Base-by-base conservation (phyloP, 441 rosid genomes). In the Populus hybrid region DNA sequence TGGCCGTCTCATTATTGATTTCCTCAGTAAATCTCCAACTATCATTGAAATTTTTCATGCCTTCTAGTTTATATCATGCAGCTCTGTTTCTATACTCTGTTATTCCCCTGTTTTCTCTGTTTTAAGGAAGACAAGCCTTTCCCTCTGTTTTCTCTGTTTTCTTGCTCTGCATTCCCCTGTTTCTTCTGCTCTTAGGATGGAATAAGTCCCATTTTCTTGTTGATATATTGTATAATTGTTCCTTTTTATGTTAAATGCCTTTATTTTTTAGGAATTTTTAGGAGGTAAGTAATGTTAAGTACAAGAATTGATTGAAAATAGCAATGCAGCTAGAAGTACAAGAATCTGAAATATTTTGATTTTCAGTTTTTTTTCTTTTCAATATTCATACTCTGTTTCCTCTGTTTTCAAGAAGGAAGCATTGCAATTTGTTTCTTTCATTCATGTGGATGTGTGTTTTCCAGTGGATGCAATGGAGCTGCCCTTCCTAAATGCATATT, bases 391-490 rank as follows among this genome's bases (percentile, higher is more conserved):
- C 28, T 50, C 73, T 72, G 35, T 61, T 40, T 67, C 24, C 61
- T 8, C 26, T 24, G 75, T 46, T 74, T 71, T 72, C 66, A 12
- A 26, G 38, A 16, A 0, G 18, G 35, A 65, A 46, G n/a, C 38
- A 24, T 10, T 70, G 73, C 26, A 70, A 21, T 38, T 14, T 70
- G 12, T 32, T 30, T 20, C 11, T 35, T 6, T 64, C 12, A 63
- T 36, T 11, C 42, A 9, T 34, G 12, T 14, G 30, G 38, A 4
- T 61, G 40, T 8, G 14, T 66, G 18, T 4, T 26, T 76, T 79
- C 73, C 89, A 94, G 99, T 94, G 97, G 98, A 90, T 85, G 95
- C 91, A 75, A 91, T 96, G 97, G 94, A 90, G 82, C 78, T 91
- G 67, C 94, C 97, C 28, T 93, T 94, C 81, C 87, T 96, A 68